phyloP scores from a whole-genome alignment of 257 asterid species.

The Jacaranda mimosifolia region DNA sequence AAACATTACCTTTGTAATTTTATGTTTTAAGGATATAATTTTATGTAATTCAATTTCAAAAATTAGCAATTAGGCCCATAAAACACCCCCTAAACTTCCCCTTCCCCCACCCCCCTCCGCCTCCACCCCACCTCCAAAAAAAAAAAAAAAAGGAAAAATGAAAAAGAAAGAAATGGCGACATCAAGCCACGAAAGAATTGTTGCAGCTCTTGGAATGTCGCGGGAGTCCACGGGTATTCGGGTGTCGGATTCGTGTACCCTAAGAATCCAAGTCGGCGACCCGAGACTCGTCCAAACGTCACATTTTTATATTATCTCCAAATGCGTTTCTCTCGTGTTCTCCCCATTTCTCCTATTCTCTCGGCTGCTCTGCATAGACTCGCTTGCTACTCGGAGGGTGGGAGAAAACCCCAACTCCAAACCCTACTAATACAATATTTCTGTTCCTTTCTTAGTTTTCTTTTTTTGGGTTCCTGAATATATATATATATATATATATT shows the following conservation, averaged over 20 bases:
- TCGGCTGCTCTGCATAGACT: slow-evolving; percentile 1
- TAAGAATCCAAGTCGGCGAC: slow-evolving; percentile 25
- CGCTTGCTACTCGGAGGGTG: neutral
- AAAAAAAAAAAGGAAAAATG: neutral
- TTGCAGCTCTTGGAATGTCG: neutral
- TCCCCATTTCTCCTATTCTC: neutral
- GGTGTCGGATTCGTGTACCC: slow-evolving; percentile 4
- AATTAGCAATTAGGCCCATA: neutral
- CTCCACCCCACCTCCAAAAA: no score
- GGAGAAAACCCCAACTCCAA: slow-evolving; percentile 9
- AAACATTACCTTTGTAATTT: no score
- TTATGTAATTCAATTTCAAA: no score
- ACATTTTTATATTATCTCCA: neutral
- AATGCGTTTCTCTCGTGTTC: neutral
- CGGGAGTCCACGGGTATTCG: slow-evolving; percentile 27
- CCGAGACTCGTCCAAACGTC: neutral
- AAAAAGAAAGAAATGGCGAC: neutral
- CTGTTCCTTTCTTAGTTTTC: no score
- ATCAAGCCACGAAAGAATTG: no score
- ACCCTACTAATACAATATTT: slow-evolving; percentile 14
- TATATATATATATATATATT: neutral
- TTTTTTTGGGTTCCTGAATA: neutral
- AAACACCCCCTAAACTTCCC: neutral
- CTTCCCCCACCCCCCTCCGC: no score
- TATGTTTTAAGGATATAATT: no score